Evolutionary conservation across 2,329 filamentous ascomycete species (phyloP), one percentile per base, ranked within the genome.

Genomic region (Cladosporium sp.): DNA sequence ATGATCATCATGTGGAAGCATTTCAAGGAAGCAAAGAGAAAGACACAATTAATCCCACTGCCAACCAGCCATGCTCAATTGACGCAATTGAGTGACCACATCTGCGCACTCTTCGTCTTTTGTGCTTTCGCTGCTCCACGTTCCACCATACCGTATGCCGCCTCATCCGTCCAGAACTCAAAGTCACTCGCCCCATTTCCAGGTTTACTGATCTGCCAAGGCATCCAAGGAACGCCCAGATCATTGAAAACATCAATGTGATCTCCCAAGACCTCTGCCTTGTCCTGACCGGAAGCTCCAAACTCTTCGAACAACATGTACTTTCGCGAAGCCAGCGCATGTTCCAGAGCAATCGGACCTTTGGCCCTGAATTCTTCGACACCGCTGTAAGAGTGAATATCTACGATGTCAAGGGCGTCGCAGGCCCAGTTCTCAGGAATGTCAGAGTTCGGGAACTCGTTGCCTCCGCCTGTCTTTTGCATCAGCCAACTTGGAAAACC

Each of bases 351-450:
- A 15, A 50, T 50, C 6, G 34, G 47, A 8, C 47, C 47, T 24
- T 50, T 50, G 34, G 20, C 24, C 34, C n/a, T 17, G 47, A 50
- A 50, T 4, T 50, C 47, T 25, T 37, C 47, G 3, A 50, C 32
- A 13, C 47, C 47, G 15, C 47, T 50, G 47, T 50, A 50, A 2
- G 47, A 50, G 20, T 50, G 47, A 3, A 50, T 35, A 19, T 35
- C 35, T 5, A 50, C 34, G 34, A 50, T 20, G 19, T 50, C 34
- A 3, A 50, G 47, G 6, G 47, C 34, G 5, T 50, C 34, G 47
- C 47, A 50, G 10, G 47, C 47, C 47, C 47, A 50, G 47, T 50
- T 50, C 15, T 50, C 47, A 13, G 47, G 47, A 8, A 37, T 37
- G 34, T 50, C 47, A 19, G 47, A 50, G 20, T 50, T 50, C 10